Conservation (phyloP, 108 stramenopile species). For the Aurantiochytrium sp. region DNA sequence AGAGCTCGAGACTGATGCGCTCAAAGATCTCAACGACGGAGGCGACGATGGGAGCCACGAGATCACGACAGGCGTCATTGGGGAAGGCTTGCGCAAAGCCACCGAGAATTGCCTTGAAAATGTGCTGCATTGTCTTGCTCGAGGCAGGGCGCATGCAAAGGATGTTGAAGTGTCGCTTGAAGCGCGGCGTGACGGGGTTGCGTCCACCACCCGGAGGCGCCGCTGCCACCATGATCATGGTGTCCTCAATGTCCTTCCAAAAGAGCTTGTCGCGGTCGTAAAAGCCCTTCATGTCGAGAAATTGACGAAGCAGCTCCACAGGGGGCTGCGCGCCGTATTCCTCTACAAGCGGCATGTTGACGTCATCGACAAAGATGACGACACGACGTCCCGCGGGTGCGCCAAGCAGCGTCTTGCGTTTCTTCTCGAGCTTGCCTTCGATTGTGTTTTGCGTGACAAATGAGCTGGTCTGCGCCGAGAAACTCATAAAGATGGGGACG, state of each 20-base stretch:
- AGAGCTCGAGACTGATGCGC: constrained; percentile 41
- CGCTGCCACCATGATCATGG: constrained; percentile 48
- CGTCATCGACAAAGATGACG: constrained; percentile 59
- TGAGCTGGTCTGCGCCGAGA: constrained; percentile 51
- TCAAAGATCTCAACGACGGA: constrained; percentile 53
- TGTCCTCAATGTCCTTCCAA: constrained; percentile 61
- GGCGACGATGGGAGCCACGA: constrained; percentile 20
- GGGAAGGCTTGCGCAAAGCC: constrained; percentile 28
- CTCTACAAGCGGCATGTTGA: constrained; percentile 62
- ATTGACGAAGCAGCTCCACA: constrained; percentile 59
- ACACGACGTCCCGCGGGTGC: constrained; percentile 46
- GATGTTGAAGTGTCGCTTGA: constrained; percentile 59
- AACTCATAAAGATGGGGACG: constrained; percentile 48
- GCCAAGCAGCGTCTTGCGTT: constrained; percentile 55
- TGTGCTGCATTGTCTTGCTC: constrained; percentile 36
- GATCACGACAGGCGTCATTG: constrained; percentile 31
- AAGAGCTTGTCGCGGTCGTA: constrained; percentile 68
- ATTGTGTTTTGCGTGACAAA: constrained; percentile 50
- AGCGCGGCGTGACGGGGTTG: constrained; percentile 51
- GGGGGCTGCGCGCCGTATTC: constrained; percentile 62
- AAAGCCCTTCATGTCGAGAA: constrained; percentile 62
- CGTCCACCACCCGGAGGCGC: constrained; percentile 62
- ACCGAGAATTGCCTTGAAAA: constrained; percentile 48
- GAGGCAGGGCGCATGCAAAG: constrained; percentile 55
- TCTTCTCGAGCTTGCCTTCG: constrained; percentile 60